Conservation (phyloP, 768 basidiomycete species). For the Tulasnella sp. region DNA sequence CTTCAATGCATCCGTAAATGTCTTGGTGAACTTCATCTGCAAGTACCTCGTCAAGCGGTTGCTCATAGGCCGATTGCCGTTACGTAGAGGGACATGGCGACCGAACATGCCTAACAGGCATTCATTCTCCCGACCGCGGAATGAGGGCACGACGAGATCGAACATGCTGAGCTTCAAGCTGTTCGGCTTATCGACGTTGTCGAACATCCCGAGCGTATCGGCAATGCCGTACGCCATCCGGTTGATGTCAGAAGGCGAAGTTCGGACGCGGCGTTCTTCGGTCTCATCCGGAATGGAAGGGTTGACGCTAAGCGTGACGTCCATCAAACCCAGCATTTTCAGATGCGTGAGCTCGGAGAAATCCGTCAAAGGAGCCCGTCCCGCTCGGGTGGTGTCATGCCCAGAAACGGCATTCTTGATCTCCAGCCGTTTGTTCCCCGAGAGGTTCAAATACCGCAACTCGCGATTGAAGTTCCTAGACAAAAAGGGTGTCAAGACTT, state of each 20-base stretch:
- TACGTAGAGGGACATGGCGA: constrained; percentile 44
- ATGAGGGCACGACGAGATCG: constrained; percentile 82
- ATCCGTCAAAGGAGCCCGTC: constrained; percentile 42
- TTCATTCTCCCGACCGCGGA: constrained; percentile 61
- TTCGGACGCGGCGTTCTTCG: constrained; percentile 83
- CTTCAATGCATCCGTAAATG: constrained; percentile 48
- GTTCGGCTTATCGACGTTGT: constrained; percentile 53
- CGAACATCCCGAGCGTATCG: constrained; percentile 59
- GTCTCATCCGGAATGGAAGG: constrained; percentile 39
- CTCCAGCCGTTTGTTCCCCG: constrained; percentile 91
- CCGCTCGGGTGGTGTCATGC: constrained; percentile 18
- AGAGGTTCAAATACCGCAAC: constrained; percentile 87
- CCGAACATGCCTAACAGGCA: constrained; percentile 97
- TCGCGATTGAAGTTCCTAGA: constrained; percentile 91
- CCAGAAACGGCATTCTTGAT: constrained; percentile 44
- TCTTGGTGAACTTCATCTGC: constrained; percentile 61
- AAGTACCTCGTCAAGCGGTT: constrained; percentile 71
- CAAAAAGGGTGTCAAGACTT: neutral
- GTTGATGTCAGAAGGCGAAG: constrained; percentile 77
- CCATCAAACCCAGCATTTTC: constrained; percentile 92
- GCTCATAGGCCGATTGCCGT: constrained; percentile 28
- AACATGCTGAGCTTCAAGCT: constrained; percentile 83
- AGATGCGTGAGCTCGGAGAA: constrained; percentile 80
- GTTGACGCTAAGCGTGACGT: constrained; percentile 73
- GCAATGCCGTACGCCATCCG: constrained; percentile 94